Base-by-base conservation (phyloP, 352 stramenopile species). In the Blastocystis sp. region DNA sequence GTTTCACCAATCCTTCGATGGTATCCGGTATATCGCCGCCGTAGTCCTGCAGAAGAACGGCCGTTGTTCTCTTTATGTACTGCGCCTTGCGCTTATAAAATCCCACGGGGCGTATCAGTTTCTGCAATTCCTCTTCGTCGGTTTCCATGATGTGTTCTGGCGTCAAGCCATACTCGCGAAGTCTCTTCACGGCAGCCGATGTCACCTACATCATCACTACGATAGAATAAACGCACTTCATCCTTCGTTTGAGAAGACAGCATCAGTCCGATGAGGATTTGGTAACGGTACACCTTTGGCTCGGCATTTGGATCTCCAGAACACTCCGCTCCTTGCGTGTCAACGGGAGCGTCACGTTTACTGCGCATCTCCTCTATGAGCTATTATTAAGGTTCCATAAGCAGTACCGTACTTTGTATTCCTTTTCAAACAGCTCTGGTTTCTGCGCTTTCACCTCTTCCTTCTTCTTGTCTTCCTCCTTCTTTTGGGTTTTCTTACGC, bases 71-170 rank as follows among this genome's bases (percentile, higher is more conserved):
- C 71, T 98, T 97, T 70, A 98, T 96, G 88, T 96, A 97, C 85
- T 95, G 96, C 62, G 95, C 96, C 91, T 98, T 98, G 92, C 96
- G 95, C 90, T 98, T 98, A 79, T 97, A 97, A 92, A 98, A 98
- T 3, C 96, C 95, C 6, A 98, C 96, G 6, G 93, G 93, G 33
- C 92, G 91, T 70, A 98, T 97, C 16, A 98, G 89, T 76, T 93
- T 66, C 81, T 96, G 95, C 31, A 98, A 92, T 55, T 94, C 92
- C 4, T 95, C 92, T 50, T 95, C 91, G 35, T 95, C 92, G 65
- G 95, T 96, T 26, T 93, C 91, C 10, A 94, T 92, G 91, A 98
- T 97, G 51, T 93, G 93, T 61, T 96, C 88, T 12, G 97, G 92
- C 16, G 93, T 97, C 39, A 98, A 85, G 1, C 95, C 95, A 90